These are phyloP conservation scores for Pterocarpus santalinus DNA, from an alignment of 306 rosid species.

Conservation along the genomic window DNA sequence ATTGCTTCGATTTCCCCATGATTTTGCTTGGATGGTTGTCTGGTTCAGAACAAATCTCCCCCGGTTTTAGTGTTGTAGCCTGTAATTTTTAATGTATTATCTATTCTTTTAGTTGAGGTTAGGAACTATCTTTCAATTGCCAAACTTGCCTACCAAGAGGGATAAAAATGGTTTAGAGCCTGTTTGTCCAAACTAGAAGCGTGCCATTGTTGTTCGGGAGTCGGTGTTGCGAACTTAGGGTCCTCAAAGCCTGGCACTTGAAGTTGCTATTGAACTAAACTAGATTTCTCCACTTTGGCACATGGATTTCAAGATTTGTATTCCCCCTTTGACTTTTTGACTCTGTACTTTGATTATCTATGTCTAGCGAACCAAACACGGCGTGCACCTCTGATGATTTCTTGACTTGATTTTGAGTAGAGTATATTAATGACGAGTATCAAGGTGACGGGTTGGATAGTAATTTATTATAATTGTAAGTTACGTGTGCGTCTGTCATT, in stretches of 20 bases:
- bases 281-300: constrained; percentile 24
- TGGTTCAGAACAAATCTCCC: constrained; percentile 39
- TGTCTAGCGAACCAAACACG: neutral
- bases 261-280: constrained; percentile 23
- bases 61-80: constrained; percentile 26
- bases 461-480: too few species aligned
- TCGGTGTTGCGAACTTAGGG: constrained; percentile 19
- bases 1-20: constrained; percentile 38
- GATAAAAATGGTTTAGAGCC: neutral
- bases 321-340: neutral
- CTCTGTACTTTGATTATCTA: neutral
- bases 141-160: constrained; percentile 31
- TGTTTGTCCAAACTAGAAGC: constrained; percentile 28
- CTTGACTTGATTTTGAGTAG: neutral
- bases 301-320: neutral
- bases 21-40: constrained; percentile 38
- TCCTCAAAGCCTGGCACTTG: constrained; percentile 2
- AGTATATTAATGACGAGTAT: neutral
- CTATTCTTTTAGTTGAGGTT: constrained; percentile 30
- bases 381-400: neutral
- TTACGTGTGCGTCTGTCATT: too few species aligned
- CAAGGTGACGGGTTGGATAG: too few species aligned
- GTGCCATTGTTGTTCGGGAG: constrained; percentile 18
- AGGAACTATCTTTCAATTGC: constrained; percentile 46
- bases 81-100: constrained; percentile 23